These are phyloP conservation scores for Saccharomycopsis lassenensis DNA, from an alignment of 805 yeast species.

Conservation along the genomic window DNA sequence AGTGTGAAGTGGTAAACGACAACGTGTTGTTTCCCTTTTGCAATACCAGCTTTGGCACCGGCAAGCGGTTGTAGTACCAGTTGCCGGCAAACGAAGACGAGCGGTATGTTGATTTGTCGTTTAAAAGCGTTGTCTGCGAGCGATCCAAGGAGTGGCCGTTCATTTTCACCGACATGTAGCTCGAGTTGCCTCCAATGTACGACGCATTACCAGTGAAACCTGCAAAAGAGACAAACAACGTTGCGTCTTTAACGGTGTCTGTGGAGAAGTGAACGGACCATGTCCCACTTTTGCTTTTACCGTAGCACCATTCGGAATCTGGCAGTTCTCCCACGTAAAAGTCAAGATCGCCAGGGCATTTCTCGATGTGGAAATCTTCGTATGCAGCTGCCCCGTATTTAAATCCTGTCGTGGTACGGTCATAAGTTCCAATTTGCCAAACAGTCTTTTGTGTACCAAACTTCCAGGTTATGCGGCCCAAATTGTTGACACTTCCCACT, in stretches of 20 bases:
- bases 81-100: slow-evolving; percentile 1
- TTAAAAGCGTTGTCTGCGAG: background rate
- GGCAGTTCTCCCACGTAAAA: background rate
- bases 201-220: no score
- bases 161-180: background rate
- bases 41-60: background rate
- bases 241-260: no score
- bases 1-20: background rate
- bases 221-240: no score
- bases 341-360: slow-evolving; percentile 1
- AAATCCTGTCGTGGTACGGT: slow-evolving; percentile 1
- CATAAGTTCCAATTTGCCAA: slow-evolving; percentile 1
- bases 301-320: slow-evolving; percentile 2
- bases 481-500: no score
- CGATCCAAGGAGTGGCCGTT: background rate
- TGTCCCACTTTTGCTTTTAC: background rate
- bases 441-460: background rate
- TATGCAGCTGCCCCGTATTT: background rate
- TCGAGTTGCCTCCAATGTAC: background rate
- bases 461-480: background rate
- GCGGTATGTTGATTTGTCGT: slow-evolving; percentile 1
- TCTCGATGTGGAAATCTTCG: background rate
- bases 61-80: background rate
- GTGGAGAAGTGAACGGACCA: background rate
- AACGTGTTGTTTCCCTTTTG: background rate